Conservation (phyloP, 192 early-diverging fungal genomes). For the Podila epigama region DNA sequence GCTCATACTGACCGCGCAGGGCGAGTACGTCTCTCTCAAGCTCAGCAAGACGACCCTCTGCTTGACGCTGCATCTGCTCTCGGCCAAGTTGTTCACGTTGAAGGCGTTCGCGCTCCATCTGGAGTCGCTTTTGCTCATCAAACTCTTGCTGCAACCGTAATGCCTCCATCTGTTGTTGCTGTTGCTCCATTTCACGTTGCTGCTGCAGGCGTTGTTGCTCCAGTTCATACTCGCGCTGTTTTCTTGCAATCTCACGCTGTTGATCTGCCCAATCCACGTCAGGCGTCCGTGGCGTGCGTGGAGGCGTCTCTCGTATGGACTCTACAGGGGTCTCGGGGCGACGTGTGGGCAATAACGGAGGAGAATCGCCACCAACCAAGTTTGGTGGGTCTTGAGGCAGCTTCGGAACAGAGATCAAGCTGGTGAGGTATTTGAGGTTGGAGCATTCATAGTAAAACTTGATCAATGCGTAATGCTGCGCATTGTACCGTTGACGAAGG, state of each 20-base stretch:
- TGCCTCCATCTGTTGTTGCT: slow-evolving; percentile 57
- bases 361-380: slow-evolving; percentile 74
- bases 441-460: slow-evolving; percentile 92
- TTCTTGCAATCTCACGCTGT: slow-evolving; percentile 65
- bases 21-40: slow-evolving; percentile 81
- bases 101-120: slow-evolving; percentile 69
- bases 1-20: slow-evolving; percentile 74
- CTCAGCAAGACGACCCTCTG: slow-evolving; percentile 76
- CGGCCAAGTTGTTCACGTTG: slow-evolving; percentile 75
- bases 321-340: slow-evolving; percentile 46
- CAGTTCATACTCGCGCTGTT: slow-evolving; percentile 60
- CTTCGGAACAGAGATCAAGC: slow-evolving; percentile 85
- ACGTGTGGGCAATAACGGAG: slow-evolving; percentile 42
- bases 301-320: slow-evolving; percentile 27
- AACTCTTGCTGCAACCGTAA: slow-evolving; percentile 73
- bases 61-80: slow-evolving; percentile 82
- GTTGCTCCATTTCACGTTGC: slow-evolving; percentile 60
- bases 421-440: slow-evolving; percentile 86
- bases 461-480: slow-evolving; percentile 81
- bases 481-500: slow-evolving; percentile 84
- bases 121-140: slow-evolving; percentile 77
- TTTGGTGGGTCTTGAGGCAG: slow-evolving; percentile 81
- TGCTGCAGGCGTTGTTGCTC: slow-evolving; percentile 70
- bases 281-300: slow-evolving; percentile 3
- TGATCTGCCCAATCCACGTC: slow-evolving; percentile 58